Conservation (phyloP, 1,284 basidiomycete species). For the Boletus albobrunnescens region DNA sequence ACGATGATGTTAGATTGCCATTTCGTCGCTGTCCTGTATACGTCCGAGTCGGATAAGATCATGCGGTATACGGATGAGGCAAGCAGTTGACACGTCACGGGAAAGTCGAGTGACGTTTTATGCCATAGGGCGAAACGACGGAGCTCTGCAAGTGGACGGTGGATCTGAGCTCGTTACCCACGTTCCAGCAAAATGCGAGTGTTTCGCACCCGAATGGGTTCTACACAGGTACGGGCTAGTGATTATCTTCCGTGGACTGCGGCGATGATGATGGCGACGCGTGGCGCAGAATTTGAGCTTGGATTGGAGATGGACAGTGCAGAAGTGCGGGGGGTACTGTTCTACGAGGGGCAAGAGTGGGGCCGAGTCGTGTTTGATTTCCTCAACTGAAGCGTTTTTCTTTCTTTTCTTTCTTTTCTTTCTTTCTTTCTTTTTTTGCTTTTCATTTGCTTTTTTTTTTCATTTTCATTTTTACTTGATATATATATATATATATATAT, state of each 20-base stretch:
- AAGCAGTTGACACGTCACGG: slow-evolving; percentile 22
- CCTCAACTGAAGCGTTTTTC: slow-evolving; percentile 31
- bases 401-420: no score
- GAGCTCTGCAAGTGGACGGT: slow-evolving; percentile 86
- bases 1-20: slow-evolving; percentile 49
- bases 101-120: slow-evolving; percentile 17
- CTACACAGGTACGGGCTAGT: slow-evolving; percentile 57
- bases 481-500: no score
- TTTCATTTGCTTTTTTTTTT: no score
- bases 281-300: slow-evolving; percentile 65
- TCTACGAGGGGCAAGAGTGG: slow-evolving; percentile 72
- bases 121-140: slow-evolving; percentile 52
- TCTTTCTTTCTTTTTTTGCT: no score
- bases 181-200: slow-evolving; percentile 65
- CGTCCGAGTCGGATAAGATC: slow-evolving; percentile 64
- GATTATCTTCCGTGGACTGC: background rate
- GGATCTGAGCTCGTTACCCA: slow-evolving; percentile 69
- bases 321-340: slow-evolving; percentile 73
- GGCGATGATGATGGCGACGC: background rate
- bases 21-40: slow-evolving; percentile 75
- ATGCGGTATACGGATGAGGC: slow-evolving; percentile 80
- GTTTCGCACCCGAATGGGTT: slow-evolving; percentile 57
- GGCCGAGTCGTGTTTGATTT: slow-evolving; percentile 64
- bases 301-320: slow-evolving; percentile 77
- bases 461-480: no score